Evolutionary conservation across 2,329 filamentous ascomycete genomes (phyloP), one percentile per base, ranked within the genome.

Genomic region (Sporothrix schenckii): DNA sequence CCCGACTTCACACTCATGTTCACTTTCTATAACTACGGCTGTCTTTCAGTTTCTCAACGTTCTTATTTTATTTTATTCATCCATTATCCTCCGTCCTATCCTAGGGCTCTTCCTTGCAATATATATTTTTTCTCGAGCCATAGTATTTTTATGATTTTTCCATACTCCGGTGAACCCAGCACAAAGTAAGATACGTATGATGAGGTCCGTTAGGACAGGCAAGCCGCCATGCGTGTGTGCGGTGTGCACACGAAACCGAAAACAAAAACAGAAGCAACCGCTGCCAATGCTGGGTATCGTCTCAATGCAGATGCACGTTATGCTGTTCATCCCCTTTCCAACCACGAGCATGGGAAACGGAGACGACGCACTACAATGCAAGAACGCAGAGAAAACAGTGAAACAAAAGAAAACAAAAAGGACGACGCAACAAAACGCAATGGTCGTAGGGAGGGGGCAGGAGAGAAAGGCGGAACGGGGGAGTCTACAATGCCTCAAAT

Each of bases 401-500:
- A 60, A 41, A 21, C 11, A n/a, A 56, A 30, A 30, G 30, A 60
- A 21, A 13, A 10, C 16, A 41, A 16, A 60, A n/a, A 41, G 41
- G 3, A 52, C 19, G 49, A n/a, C 16, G 49, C 27, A 60, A 41
- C 44, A 60, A 30, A 24, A 27, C 14, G 39, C 11, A 6, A 61
- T 3, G n/a, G 39, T 16, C 58, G 39, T 24, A 24, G 24, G 24
- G 24, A 19, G 13, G 49, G 49, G 3, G 21, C 11, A 47, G 21
- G 21, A 5, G 52, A 54, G 30, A 60, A 4, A 44, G 11, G 24
- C 10, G n/a, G 16, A 4, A 21, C 10, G 14, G 5, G 11, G 6
- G 19, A 44, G 11, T 10, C 11, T n/a, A 24, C 6, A 13, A 6
- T 44, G 41, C 52, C 54, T 79, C 77, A 81, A 70, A 86, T 79